Conservation (phyloP, 148 eudicot genomes). For the Vaccinium myrtillus region DNA sequence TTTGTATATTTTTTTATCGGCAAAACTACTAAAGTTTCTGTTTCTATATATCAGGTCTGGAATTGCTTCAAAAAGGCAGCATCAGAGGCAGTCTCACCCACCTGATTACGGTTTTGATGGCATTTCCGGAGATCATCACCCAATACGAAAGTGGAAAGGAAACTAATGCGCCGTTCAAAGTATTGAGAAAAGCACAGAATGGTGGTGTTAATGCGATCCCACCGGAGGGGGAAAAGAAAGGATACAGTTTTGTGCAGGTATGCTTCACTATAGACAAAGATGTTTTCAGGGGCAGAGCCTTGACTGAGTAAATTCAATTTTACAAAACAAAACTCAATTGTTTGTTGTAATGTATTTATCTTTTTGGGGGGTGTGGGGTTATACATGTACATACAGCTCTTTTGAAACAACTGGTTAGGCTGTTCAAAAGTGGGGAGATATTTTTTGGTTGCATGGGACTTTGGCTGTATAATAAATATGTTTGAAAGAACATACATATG, state of each 20-base stretch:
- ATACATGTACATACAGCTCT: slow-evolving; percentile 27
- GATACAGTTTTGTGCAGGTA: neutral
- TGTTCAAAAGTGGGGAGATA: slow-evolving; percentile 6
- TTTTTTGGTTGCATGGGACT: neutral
- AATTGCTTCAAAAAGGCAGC: neutral
- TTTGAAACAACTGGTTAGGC: slow-evolving; percentile 10
- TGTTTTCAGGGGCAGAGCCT: neutral
- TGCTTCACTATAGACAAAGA: neutral
- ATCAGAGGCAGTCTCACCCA: neutral
- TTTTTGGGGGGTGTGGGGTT: neutral
- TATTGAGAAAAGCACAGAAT: neutral
- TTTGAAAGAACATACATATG: neutral
- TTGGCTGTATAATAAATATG: neutral
- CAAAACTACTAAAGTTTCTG: neutral
- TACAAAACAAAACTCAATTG: neutral
- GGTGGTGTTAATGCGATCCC: neutral
- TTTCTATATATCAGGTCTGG: neutral
- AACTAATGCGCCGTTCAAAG: slow-evolving; percentile 2
- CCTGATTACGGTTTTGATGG: neutral
- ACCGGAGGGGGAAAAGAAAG: neutral
- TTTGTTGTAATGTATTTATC: neutral
- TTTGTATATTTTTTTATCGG: no score
- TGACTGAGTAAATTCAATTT: slow-evolving; percentile 1
- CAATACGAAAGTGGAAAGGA: neutral
- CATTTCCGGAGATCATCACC: slow-evolving; percentile 9